Conservation (phyloP, 2,329 filamentous ascomycete genomes). For the Fusarium sp. region DNA sequence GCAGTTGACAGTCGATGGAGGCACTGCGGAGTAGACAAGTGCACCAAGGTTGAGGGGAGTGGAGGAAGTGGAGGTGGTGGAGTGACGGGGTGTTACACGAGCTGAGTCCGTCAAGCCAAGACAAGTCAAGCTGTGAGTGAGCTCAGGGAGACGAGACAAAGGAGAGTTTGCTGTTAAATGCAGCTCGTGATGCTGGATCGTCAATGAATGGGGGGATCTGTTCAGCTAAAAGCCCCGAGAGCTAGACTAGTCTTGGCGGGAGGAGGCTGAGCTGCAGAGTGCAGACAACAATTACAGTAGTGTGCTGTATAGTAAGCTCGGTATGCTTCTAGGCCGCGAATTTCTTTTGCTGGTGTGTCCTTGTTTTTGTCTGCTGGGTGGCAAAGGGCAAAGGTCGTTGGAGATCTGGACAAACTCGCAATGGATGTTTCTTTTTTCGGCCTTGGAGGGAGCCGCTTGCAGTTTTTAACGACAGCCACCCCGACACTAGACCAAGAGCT, state of each 20-base stretch:
- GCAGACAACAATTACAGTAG: constrained; percentile 26
- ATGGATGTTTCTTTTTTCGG: constrained; percentile 47
- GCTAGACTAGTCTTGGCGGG: constrained; percentile 36
- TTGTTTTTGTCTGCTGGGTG: constrained; percentile 35
- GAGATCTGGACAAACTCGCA: constrained; percentile 30
- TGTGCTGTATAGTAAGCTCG: constrained; percentile 13
- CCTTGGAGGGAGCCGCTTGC: constrained; percentile 41
- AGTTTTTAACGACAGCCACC: constrained; percentile 45
- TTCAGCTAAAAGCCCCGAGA: constrained; percentile 35
- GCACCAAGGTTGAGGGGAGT: constrained; percentile 17
- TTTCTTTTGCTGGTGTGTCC: constrained; percentile 18
- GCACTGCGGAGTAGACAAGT: constrained; percentile 19
- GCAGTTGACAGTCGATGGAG: constrained; percentile 36
- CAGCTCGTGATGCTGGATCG: constrained; percentile 25
- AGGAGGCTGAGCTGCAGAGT: constrained; percentile 42
- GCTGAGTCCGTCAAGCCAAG: constrained; percentile 38
- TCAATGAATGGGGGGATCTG: constrained; percentile 22
- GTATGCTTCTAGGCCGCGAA: too few relatives aligned
- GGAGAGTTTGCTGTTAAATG: constrained; percentile 41
- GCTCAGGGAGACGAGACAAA: constrained; percentile 13
- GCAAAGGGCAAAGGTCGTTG: constrained; percentile 31
- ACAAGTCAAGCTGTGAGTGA: constrained; percentile 15
- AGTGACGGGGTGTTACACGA: constrained; percentile 39
- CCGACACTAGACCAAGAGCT: constrained; percentile 29
- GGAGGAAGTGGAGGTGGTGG: constrained; percentile 40